Conservation (phyloP, 805 yeast genomes). For the Saturnispora saitoi region DNA sequence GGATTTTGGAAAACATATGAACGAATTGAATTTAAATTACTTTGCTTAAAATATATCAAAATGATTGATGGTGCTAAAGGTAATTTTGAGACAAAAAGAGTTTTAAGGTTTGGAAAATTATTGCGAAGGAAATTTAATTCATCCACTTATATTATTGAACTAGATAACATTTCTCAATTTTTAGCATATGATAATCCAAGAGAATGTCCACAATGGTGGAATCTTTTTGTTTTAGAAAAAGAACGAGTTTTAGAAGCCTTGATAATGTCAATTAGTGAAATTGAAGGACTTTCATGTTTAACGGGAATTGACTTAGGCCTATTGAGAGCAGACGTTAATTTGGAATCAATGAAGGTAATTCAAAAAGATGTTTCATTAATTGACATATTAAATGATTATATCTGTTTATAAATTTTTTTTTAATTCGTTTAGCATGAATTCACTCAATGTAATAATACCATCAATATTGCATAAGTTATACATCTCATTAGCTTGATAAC, state of each 20-base stretch:
- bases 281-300: slow-evolving; percentile 9
- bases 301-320: slow-evolving; percentile 22
- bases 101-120: slow-evolving; percentile 33
- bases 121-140: slow-evolving; percentile 27
- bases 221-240: slow-evolving; percentile 31
- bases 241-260: slow-evolving; percentile 33
- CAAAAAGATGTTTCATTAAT: slow-evolving; percentile 31
- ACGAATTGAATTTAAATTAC: slow-evolving; percentile 33
- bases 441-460: slow-evolving; percentile 47
- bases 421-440: slow-evolving; percentile 37
- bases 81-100: slow-evolving; percentile 22
- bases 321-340: slow-evolving; percentile 16
- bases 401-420: slow-evolving; percentile 15
- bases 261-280: slow-evolving; percentile 28
- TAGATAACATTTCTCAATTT: slow-evolving; percentile 41
- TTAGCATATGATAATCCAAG: slow-evolving; percentile 45
- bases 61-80: slow-evolving; percentile 21
- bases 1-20: slow-evolving; percentile 27
- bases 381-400: slow-evolving; percentile 39
- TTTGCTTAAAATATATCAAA: slow-evolving; percentile 36
- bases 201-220: slow-evolving; percentile 29
- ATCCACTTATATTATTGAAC: slow-evolving; percentile 27
- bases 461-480: slow-evolving; percentile 44
- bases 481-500: slow-evolving; percentile 51
- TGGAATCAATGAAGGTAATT: slow-evolving; percentile 8